Evolutionary conservation across 2,329 filamentous ascomycete genomes (phyloP).

Genomic region (Venturia nashicola): DNA sequence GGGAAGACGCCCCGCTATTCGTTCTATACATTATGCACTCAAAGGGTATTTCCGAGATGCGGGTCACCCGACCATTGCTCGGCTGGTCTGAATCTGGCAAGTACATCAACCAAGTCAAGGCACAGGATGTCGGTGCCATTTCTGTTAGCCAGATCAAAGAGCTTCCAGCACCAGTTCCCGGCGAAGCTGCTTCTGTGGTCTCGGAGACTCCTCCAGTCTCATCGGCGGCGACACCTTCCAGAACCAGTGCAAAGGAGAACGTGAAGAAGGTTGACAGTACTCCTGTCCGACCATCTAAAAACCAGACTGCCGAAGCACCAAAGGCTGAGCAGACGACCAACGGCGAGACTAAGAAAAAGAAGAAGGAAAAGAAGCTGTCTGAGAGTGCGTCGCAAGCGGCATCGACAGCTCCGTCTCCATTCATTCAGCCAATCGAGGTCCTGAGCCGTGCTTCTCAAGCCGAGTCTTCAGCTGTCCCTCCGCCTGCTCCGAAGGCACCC

Average conservation of each 20-base stretch:
- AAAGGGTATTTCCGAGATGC: slow-evolving; percentile 54
- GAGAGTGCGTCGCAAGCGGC: not conserved
- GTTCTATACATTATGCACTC: slow-evolving; percentile 98
- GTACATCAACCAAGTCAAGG: slow-evolving; percentile 67
- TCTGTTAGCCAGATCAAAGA: slow-evolving; percentile 53
- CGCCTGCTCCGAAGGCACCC: not conserved
- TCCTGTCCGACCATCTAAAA: not conserved
- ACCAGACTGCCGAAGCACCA: not conserved
- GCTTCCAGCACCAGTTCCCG: slow-evolving; percentile 1
- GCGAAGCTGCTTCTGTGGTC: slow-evolving; percentile 1
- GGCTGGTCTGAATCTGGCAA: slow-evolving; percentile 89
- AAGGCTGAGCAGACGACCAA: slow-evolving; percentile 16
- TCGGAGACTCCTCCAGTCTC: slow-evolving; percentile 2
- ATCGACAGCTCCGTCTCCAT: not conserved
- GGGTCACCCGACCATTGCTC: slow-evolving; percentile 29
- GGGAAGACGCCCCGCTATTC: slow-evolving; percentile 59
- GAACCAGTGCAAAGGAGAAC: not conserved
- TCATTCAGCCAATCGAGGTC: not conserved
- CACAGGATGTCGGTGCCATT: slow-evolving; percentile 60
- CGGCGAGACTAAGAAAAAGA: slow-evolving; percentile 61
- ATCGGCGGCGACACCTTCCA: not conserved
- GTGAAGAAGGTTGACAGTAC: slow-evolving; percentile 3
- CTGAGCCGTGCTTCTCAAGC: not conserved
- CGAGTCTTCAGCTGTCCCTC: not conserved
- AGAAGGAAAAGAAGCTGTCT: slow-evolving; percentile 21